Evolutionary conservation across 2,329 filamentous ascomycete species (phyloP), one percentile per base, ranked within the genome.

Genomic region (Tolypocladium pustulatum): DNA sequence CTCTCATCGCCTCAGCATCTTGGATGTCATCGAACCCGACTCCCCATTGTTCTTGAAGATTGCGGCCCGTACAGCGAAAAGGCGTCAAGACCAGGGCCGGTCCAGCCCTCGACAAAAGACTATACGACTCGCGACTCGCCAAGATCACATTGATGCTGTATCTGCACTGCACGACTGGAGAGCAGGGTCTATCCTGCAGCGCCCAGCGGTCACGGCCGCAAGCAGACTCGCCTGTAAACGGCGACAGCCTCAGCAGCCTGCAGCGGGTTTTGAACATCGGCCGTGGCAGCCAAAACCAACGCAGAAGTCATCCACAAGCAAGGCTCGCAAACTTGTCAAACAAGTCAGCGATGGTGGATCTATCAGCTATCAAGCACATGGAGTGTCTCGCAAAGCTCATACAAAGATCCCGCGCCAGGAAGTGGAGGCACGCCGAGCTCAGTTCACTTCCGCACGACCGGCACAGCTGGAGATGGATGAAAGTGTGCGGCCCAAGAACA

Each of bases 51-150:
- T 87, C 61, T 71, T 88, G 38, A 83, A 77, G 60, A 77, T 88
- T 65, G 85, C 85, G 56, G 83, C 82, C 51, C 81, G 85, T 20
- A 76, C 81, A 57, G 83, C 78, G 4, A 79, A 72, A 57, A 74
- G 69, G 56, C 77, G 75, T 38, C 65, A 62, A 32, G 75, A 76
- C 15, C 73, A 79, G 61, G 84, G 84, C 20, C 80, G 81, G 65
- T 75, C 79, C 8, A 85, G 78, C 57, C 83, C 82, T 1, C 72
- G 71, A 0, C 74, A 66, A 51, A 88, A 87, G 65, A 68, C 73
- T n/a, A 84, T 88, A 60, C 76, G 78, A 58, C 72, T 88, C n/a
- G 82, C 81, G 27, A 84, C 76, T 36, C 78, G 82, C n/a, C 73
- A 74, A 62, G 85, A 87, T 65, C 83, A 85, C 60, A 62, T 83